Conservation (phyloP, 345 rosid genomes). For the Salix udensis region DNA sequence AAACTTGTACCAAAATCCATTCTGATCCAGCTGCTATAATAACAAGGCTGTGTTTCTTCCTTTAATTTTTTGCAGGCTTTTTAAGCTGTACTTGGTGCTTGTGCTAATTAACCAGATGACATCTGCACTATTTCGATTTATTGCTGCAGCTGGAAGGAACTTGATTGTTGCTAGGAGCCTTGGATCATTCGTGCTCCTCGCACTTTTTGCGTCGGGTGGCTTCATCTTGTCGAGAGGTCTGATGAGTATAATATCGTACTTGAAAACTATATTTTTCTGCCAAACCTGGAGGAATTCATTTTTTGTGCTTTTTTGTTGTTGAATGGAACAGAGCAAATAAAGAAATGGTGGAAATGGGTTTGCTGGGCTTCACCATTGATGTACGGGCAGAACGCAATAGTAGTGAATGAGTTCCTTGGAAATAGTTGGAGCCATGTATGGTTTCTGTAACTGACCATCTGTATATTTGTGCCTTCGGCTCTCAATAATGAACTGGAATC, state of each 20-base stretch:
- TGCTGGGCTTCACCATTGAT: constrained; percentile 76
- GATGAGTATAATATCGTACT: constrained; percentile 8
- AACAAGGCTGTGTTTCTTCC: background rate
- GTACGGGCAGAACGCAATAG: constrained; percentile 72
- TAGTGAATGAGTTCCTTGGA: constrained; percentile 66
- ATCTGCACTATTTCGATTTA: constrained; percentile 51
- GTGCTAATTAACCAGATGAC: constrained; percentile 55
- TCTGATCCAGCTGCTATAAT: background rate
- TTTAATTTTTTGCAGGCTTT: constrained; percentile 34
- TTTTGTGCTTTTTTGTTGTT: background rate
- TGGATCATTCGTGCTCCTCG: constrained; percentile 53
- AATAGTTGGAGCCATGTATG: constrained; percentile 52
- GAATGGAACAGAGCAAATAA: constrained; percentile 45
- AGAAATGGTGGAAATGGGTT: constrained; percentile 92
- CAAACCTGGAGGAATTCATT: background rate
- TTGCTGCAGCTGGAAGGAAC: constrained; percentile 58
- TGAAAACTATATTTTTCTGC: background rate
- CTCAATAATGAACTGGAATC: background rate
- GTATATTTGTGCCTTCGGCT: background rate
- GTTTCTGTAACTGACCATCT: constrained; percentile 1
- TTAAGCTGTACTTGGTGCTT: constrained; percentile 61
- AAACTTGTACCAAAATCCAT: background rate
- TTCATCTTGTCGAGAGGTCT: constrained; percentile 53
- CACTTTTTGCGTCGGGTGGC: constrained; percentile 51
- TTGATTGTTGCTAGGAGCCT: constrained; percentile 57